Conservation (phyloP, 1,284 basidiomycete genomes). For the Rhodotorula sp. region DNA sequence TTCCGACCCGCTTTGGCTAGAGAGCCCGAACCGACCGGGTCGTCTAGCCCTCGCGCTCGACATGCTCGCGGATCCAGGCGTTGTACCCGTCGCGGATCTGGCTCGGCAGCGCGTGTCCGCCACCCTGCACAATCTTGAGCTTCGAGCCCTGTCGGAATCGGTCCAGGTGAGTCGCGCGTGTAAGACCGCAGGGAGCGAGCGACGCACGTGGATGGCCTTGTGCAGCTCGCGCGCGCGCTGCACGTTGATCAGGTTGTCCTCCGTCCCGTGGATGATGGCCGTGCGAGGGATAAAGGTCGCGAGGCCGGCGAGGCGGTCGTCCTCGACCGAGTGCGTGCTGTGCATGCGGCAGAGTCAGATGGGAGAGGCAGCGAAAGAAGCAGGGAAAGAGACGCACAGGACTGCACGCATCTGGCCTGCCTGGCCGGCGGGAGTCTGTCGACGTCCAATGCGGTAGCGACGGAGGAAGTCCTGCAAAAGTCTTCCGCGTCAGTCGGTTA, state of each 20-base stretch:
- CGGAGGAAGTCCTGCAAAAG: slow-evolving; percentile 57
- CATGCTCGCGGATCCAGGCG: slow-evolving; percentile 22
- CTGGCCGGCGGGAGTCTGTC: slow-evolving; percentile 64
- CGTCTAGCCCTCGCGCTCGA: neutral
- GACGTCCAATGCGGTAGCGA: slow-evolving; percentile 61
- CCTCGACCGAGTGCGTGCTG: slow-evolving; percentile 62
- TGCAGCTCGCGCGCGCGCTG: slow-evolving; percentile 63
- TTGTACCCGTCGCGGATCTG: slow-evolving; percentile 37
- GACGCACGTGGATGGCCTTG: slow-evolving; percentile 59
- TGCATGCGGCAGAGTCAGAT: too few relatives aligned
- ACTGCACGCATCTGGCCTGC: slow-evolving; percentile 75
- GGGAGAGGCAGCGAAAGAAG: neutral
- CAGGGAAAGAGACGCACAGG: slow-evolving; percentile 44
- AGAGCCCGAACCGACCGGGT: too few relatives aligned
- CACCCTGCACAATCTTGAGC: slow-evolving; percentile 30
- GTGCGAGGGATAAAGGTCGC: slow-evolving; percentile 63
- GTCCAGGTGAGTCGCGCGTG: neutral
- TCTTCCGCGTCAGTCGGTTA: neutral
- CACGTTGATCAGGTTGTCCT: slow-evolving; percentile 67
- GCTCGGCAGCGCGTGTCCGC: slow-evolving; percentile 33
- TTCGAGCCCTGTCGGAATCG: slow-evolving; percentile 15
- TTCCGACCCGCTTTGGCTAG: too few relatives aligned
- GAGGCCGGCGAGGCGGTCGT: slow-evolving; percentile 61
- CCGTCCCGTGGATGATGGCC: slow-evolving; percentile 70
- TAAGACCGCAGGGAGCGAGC: neutral